phyloP scores from a whole-genome alignment of 495 filamentous ascomycete species.

The Talaromyces nanjingensis region DNA sequence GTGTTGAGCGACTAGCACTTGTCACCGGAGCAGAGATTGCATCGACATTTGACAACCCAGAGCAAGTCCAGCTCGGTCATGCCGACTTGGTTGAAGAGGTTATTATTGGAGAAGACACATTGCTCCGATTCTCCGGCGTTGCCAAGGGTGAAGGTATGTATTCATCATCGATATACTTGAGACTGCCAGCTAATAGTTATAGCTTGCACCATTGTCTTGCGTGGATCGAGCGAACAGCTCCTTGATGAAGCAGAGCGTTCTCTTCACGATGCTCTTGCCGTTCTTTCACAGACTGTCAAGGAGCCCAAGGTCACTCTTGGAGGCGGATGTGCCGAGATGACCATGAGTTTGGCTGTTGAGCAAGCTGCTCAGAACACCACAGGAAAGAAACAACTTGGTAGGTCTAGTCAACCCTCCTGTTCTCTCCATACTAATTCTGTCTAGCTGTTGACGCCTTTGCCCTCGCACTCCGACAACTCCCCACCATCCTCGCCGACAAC shows the following conservation, averaged over 20 bases:
- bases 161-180: neutral
- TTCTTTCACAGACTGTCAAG: conserved; percentile 92
- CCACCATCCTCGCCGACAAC: conserved; percentile 96
- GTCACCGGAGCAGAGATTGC: conserved; percentile 97
- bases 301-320: conserved; percentile 92
- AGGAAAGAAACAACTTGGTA: conserved; percentile 80
- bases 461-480: conserved; percentile 80
- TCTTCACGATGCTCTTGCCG: conserved; percentile 91
- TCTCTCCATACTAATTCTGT: neutral
- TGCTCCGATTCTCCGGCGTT: conserved; percentile 96
- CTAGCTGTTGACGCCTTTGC: conserved; percentile 81
- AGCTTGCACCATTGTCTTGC: conserved; percentile 94
- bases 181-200: neutral
- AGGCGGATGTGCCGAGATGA: conserved; percentile 95
- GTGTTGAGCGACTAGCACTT: conserved; percentile 83
- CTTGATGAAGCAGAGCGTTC: conserved; percentile 95
- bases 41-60: conserved; percentile 96
- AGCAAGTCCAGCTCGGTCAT: conserved; percentile 89
- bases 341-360: conserved; percentile 97
- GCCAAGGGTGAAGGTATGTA: conserved; percentile 62
- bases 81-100: conserved; percentile 97
- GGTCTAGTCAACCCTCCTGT: neutral
- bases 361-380: conserved; percentile 88
- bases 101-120: conserved; percentile 92
- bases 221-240: conserved; percentile 92